Conservation (phyloP, 2,329 filamentous ascomycete species). For the Mollisia scopiformis region DNA sequence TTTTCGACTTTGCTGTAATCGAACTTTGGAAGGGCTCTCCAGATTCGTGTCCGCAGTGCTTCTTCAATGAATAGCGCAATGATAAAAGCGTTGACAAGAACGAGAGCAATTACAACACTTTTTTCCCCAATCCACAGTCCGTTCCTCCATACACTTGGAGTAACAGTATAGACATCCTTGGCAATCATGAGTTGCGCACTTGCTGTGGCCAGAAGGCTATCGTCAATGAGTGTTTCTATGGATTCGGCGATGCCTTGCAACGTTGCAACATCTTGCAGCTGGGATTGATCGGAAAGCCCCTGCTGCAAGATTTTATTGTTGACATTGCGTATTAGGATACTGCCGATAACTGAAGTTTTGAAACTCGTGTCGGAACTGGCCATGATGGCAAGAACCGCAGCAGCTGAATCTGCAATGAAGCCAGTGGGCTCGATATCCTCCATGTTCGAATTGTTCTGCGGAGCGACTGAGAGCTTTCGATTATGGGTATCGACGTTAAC, state of each 20-base stretch:
- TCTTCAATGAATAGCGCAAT: neutral
- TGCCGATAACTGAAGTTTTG: neutral
- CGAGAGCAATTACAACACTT: neutral
- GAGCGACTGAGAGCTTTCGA: neutral
- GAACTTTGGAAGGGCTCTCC: neutral
- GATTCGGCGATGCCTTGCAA: neutral
- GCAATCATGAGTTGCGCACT: conserved; percentile 2
- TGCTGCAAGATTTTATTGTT: neutral
- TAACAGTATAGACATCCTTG: neutral
- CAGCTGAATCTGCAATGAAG: neutral
- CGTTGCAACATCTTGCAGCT: neutral
- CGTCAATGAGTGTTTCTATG: neutral
- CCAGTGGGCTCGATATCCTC: conserved; percentile 1
- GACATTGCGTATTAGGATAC: conserved; percentile 1
- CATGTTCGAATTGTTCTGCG: neutral
- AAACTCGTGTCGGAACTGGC: neutral
- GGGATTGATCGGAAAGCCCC: neutral
- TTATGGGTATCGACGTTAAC: neutral
- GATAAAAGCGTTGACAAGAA: neutral
- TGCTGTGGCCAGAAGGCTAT: neutral
- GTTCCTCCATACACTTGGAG: neutral
- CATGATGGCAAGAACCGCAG: neutral
- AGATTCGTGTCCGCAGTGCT: neutral
- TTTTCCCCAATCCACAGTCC: neutral
- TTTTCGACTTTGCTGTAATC: neutral